Evolutionary conservation across 2,329 filamentous ascomycete species (phyloP), one percentile per base, ranked within the genome.

Genomic region (Sphaerostilbella broomeana): DNA sequence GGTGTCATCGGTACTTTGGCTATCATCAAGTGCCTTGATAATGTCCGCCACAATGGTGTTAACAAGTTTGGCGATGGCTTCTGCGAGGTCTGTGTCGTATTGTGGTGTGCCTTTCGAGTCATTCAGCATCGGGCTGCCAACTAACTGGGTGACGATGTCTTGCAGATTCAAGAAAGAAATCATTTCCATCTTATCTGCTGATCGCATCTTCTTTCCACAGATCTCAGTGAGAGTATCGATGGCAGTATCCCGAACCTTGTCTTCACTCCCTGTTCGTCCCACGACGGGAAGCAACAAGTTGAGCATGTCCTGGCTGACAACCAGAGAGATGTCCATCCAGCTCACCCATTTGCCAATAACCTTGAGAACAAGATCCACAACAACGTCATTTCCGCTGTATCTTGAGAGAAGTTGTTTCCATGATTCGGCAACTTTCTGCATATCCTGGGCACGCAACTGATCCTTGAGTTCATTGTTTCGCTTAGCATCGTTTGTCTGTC

Each of bases 311-410:
- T 89, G 79, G 61, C 94, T 94, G 53, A 98, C 86, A 30, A 98
- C 81, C 42, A 98, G 71, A 35, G 84, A 85, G 53, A 98, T 97
- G 57, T 97, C 92, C 55, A 94, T 94, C 92, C 92, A 98, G 73
- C 88, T 94, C 45, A 95, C 88, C 90, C 92, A 98, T 60, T 90
- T 92, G 25, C 87, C 88, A 49, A 98, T 79, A n/a, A 88, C 84
- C 63, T 84, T 87, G 38, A 98, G 72, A 52, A 86, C 89, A 73
- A 94, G 81, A 60, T 95, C 88, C 29, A 94, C 75, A 42, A 97
- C 75, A 28, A 66, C 60, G 55, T 88, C 81, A 50, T 84, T 77
- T 55, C 75, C 76, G 49, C 73, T 71, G 74, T 89, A 97, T 53
- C 82, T 78, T 9, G 78, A 73, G 40, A 98, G 72, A 30, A 98